Percentiles rank a stretch among this genome's conserved stretches.
Evolutionary conservation across 139 green algal species (phyloP).

Genomic region (Asterochloris sp.): DNA sequence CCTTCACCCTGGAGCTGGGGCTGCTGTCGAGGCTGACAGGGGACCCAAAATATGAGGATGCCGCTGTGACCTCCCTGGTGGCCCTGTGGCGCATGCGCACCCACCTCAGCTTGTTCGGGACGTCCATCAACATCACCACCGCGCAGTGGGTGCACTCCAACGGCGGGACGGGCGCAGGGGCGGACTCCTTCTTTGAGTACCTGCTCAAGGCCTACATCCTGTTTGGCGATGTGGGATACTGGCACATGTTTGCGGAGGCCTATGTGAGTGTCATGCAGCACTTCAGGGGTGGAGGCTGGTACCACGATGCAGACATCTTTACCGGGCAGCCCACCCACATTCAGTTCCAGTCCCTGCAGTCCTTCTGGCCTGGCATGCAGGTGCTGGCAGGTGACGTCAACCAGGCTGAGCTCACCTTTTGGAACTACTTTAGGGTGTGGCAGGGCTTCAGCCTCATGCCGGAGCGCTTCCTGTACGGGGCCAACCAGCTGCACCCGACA

Average conservation of each 20-base stretch:
- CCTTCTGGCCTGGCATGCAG: slow-evolving; percentile 90
- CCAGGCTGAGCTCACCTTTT: slow-evolving; percentile 51
- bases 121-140: slow-evolving; percentile 44
- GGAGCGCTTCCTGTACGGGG: slow-evolving; percentile 40
- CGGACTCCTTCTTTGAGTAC: slow-evolving; percentile 91
- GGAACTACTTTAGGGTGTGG: slow-evolving; percentile 70
- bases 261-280: slow-evolving; percentile 52
- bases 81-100: slow-evolving; percentile 33
- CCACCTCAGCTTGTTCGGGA: slow-evolving; percentile 62
- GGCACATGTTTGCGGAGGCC: slow-evolving; percentile 65
- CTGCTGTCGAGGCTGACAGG: slow-evolving; percentile 25
- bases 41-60: slow-evolving; percentile 11
- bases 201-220: slow-evolving; percentile 85
- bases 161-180: slow-evolving; percentile 68
- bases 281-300: slow-evolving; percentile 35
- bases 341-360: slow-evolving; percentile 69
- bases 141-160: slow-evolving; percentile 63
- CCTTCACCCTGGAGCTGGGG: slow-evolving; percentile 16
- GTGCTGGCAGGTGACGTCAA: slow-evolving; percentile 66
- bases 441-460: slow-evolving; percentile 72
- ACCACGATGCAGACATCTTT: slow-evolving; percentile 77
- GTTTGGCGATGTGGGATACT: slow-evolving; percentile 62
- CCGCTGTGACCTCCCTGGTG: slow-evolving; percentile 12
- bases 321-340: slow-evolving; percentile 51
- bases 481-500: slow-evolving; percentile 11